Percentiles rank a stretch among this genome's conserved stretches.
Conservation (phyloP, 2,329 filamentous ascomycete species). For the Tolypocladium cylindrosporum region DNA sequence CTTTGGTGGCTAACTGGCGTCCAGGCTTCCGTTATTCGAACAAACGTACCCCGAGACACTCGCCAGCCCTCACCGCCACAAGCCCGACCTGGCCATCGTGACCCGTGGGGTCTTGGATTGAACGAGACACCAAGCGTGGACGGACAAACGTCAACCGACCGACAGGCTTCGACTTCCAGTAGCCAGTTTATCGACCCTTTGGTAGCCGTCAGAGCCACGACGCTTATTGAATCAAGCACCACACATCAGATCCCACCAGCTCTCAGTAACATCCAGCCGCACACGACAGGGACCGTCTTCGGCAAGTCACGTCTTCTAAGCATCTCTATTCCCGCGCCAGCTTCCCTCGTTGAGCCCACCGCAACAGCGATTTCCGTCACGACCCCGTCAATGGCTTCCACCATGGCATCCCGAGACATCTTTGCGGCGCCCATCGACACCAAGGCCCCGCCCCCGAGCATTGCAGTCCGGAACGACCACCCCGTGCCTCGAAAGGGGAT, state of each 20-base stretch:
- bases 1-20: not conserved
- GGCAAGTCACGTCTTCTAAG: not conserved
- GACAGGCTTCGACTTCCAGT: no score
- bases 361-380: not conserved
- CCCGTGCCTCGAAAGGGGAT: constrained; percentile 47
- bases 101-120: no score
- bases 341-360: not conserved
- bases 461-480: constrained; percentile 42
- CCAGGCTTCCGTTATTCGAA: not conserved
- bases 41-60: not conserved
- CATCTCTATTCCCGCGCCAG: not conserved
- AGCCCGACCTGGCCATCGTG: not conserved
- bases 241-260: not conserved
- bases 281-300: not conserved
- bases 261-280: not conserved
- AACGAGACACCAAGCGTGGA: not conserved
- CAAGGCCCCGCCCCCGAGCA: constrained; percentile 36
- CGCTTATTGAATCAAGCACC: not conserved
- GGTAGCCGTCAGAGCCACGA: not conserved
- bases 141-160: not conserved
- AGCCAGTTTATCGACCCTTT: no score
- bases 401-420: constrained; percentile 33
- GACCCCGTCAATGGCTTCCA: not conserved
- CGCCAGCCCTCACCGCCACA: not conserved
- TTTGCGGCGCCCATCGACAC: constrained; percentile 46